Conservation (phyloP, 2,329 filamentous ascomycete species). For the Pseudogymnoascus destructans region DNA sequence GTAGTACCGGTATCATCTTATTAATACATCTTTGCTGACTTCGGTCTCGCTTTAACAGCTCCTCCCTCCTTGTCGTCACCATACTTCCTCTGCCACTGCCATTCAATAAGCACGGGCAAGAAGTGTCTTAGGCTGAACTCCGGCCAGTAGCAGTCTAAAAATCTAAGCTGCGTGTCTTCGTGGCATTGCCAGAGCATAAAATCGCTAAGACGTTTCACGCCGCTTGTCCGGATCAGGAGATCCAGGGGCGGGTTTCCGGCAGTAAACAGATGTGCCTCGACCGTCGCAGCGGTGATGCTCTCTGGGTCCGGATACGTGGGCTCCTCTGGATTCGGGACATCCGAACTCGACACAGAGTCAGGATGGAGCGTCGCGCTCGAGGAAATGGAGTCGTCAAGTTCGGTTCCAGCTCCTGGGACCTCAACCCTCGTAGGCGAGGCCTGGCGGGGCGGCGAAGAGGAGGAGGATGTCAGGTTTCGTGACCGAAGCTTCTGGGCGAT, state of each 20-base stretch:
- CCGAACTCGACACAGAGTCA: conserved; percentile 20
- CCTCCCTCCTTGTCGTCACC: conserved; percentile 21
- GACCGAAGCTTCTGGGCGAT: conserved; percentile 77
- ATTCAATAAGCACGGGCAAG: conserved; percentile 81
- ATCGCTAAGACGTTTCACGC: conserved; percentile 83
- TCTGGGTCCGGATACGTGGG: conserved; percentile 61
- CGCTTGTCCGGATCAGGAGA: conserved; percentile 81
- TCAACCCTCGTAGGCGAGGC: conserved; percentile 34
- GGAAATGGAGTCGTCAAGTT: conserved; percentile 39
- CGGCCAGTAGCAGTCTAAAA: conserved; percentile 85
- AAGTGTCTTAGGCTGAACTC: conserved; percentile 93
- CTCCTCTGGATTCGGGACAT: conserved; percentile 22
- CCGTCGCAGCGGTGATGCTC: conserved; percentile 67
- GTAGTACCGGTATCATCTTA: background rate
- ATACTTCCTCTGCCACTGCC: conserved; percentile 49
- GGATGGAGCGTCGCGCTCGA: conserved; percentile 41
- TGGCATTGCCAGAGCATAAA: conserved; percentile 99
- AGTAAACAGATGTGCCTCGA: conserved; percentile 82
- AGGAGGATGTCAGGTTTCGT: conserved; percentile 35
- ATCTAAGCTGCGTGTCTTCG: conserved; percentile 82
- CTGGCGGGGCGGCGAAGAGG: conserved; percentile 16
- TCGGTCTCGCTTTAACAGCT: conserved; percentile 8
- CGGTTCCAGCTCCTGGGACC: conserved; percentile 32
- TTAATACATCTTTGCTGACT: conserved; percentile 6
- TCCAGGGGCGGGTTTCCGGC: conserved; percentile 76